Evolutionary conservation across 73 alveolate genomes (phyloP), one percentile per base, ranked within the genome.

Genomic region (Paramecium caudatum): DNA sequence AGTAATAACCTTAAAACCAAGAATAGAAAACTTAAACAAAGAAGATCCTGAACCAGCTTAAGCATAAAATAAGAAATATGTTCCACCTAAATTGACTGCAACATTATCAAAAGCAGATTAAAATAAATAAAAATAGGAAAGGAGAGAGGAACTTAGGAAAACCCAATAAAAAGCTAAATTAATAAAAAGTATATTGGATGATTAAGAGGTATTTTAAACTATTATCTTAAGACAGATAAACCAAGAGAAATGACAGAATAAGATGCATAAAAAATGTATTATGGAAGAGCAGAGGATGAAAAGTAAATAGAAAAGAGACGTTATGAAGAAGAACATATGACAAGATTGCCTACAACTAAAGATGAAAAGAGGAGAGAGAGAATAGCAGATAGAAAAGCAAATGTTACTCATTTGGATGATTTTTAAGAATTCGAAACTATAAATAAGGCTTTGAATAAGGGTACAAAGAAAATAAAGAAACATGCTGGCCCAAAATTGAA

Each of bases 251-350:
- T 74, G 43, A 43, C 43, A 9, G 88, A 74, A 41, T 21, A 43
- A 41, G 65, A 36, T 9, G n/a, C 16, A 27, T 74, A 74, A 45
- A 15, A 74, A 45, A 34, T 37, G 8, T 74, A 74, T 74, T 41
- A 41, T 74, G 88, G 88, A 74, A 74, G 88, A 43, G 45, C 88
- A 17, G 88, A 74, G 32, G 88, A 74, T 74, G 39, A 74, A 16
- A 74, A 45, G 21, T 23, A 19, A 27, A 74, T 41, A 39, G 88
- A 74, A 45, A 74, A 74, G 21, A 30, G 88, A 25, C 17, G 12
- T 21, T 43, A 74, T 74, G 88, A 74, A 45, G 88, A 74, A 45
- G 65, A 74, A 17, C 39, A 41, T 9, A 74, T 74, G 88, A 41
- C 68, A 27, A 74, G 88, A 74, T 45, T 74, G 21, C 88, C 88